These are phyloP conservation scores for Ulmus americana DNA, from an alignment of 331 rosid species.

Conservation along the genomic window DNA sequence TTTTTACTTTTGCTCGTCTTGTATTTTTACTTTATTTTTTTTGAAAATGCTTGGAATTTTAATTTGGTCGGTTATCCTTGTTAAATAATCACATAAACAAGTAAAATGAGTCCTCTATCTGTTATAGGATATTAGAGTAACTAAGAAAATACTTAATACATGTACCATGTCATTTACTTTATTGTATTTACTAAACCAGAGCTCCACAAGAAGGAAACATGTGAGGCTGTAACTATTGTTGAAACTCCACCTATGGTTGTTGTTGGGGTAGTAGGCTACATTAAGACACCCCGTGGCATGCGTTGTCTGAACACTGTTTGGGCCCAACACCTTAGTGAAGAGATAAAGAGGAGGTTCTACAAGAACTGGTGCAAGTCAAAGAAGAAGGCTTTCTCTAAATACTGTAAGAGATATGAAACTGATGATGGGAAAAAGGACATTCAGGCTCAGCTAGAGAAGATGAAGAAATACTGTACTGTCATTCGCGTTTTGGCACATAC, in stretches of 20 bases:
- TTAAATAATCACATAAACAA: too few relatives aligned
- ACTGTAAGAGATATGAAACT: constrained; percentile 6
- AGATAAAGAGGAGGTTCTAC: constrained; percentile 18
- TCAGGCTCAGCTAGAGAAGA: constrained; percentile 11
- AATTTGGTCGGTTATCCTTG: too few relatives aligned
- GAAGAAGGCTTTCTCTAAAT: constrained; percentile 18
- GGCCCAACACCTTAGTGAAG: constrained; percentile 18
- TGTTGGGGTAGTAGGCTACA: constrained; percentile 16
- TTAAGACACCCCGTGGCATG: constrained; percentile 17
- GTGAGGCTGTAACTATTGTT: constrained; percentile 13
- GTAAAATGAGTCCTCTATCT: too few relatives aligned
- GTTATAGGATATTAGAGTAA: too few relatives aligned
- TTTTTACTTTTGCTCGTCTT: too few relatives aligned
- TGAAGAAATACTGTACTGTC: constrained; percentile 13
- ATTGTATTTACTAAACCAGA: neutral
- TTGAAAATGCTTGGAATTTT: too few relatives aligned
- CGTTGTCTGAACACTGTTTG: constrained; percentile 13
- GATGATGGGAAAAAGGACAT: constrained; percentile 17
- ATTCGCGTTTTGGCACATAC: constrained; percentile 15
- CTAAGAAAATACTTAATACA: too few relatives aligned
- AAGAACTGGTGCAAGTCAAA: constrained; percentile 22
- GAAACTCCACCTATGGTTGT: constrained; percentile 15
- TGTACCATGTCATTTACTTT: too few relatives aligned
- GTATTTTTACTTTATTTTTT: too few relatives aligned
- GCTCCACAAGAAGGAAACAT: constrained; percentile 17